These are phyloP conservation scores for Colletotrichum noveboracense DNA, from an alignment of 2,329 filamentous ascomycete species.

Conservation along the genomic window DNA sequence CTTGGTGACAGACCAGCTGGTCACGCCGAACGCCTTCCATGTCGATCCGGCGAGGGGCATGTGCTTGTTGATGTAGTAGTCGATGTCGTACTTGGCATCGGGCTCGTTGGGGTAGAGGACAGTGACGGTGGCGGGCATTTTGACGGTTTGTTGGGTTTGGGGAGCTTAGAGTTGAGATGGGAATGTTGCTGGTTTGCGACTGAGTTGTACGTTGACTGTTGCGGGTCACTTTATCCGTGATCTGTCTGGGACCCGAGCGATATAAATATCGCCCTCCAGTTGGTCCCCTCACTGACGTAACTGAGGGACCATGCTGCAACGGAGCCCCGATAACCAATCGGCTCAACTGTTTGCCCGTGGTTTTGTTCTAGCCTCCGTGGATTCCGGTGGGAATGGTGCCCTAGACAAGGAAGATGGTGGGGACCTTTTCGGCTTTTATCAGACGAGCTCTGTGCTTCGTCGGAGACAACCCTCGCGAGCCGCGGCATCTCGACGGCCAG, in stretches of 20 bases:
- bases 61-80: slow-evolving; percentile 20
- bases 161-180: not conserved
- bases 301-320: not conserved
- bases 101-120: slow-evolving; percentile 27
- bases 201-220: not conserved
- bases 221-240: not conserved
- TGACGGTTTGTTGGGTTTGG: not conserved
- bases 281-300: slow-evolving; percentile 15
- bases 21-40: slow-evolving; percentile 4
- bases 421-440: not conserved
- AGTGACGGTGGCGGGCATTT: slow-evolving; percentile 12
- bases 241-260: not conserved
- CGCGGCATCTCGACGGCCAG: not conserved
- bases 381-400: not conserved
- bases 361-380: not conserved
- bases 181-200: not conserved
- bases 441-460: not conserved
- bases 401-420: not conserved
- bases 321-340: slow-evolving; percentile 11
- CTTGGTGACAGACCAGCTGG: slow-evolving; percentile 10
- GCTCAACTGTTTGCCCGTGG: not conserved
- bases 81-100: slow-evolving; percentile 22
- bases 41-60: slow-evolving; percentile 7
- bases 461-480: not conserved
- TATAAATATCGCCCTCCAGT: not conserved